Evolutionary conservation across 306 rosid species (phyloP).

Genomic region (Dalbergia oliveri): DNA sequence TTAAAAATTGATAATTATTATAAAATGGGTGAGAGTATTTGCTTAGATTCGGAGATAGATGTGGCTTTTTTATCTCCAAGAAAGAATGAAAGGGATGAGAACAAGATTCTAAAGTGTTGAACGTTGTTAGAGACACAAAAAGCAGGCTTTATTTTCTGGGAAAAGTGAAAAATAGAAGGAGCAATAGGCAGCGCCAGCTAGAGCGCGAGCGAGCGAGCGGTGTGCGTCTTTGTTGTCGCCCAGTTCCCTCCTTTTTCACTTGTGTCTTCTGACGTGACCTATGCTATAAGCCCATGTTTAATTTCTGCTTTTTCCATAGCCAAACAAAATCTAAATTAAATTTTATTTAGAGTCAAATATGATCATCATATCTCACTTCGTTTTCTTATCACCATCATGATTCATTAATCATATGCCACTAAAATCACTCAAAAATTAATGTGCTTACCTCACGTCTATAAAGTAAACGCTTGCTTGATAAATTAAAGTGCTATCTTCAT

Average conservation of each 20-base stretch:
- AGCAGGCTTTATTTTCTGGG: conserved; percentile 26
- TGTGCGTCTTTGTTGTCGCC: conserved; percentile 57
- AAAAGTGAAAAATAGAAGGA: background rate
- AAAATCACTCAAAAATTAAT: background rate
- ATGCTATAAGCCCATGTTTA: conserved; percentile 52
- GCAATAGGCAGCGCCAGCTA: background rate
- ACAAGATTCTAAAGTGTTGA: background rate
- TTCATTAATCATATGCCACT: background rate
- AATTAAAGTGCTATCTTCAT: too few species aligned
- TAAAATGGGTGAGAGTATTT: too few species aligned
- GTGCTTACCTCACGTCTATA: background rate
- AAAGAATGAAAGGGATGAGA: background rate
- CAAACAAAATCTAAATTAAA: too few species aligned
- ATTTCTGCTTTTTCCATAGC: background rate
- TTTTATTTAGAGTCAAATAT: conserved; percentile 8
- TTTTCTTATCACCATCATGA: conserved; percentile 6
- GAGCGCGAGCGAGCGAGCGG: background rate
- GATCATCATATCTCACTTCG: background rate
- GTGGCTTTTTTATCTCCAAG: too few species aligned
- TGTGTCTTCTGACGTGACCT: conserved; percentile 62
- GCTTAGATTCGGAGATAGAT: too few species aligned
- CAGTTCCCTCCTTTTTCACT: conserved; percentile 49
- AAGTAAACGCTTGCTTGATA: too few species aligned
- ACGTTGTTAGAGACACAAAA: conserved; percentile 24
- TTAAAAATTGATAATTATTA: too few species aligned